Conservation (phyloP, 2,329 filamentous ascomycete genomes). For the Stachybotrys echinatus region DNA sequence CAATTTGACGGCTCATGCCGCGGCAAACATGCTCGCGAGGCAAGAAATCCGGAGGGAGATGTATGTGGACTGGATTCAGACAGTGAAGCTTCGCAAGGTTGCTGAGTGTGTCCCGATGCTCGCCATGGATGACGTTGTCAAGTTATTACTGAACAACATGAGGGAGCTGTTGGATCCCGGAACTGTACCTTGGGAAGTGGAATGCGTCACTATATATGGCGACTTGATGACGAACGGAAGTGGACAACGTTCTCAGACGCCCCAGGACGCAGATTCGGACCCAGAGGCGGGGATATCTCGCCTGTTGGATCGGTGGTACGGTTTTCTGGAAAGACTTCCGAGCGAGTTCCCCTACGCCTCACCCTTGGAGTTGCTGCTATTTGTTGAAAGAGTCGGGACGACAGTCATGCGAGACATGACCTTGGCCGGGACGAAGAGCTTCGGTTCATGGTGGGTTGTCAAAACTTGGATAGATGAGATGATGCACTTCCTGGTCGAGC, state of each 20-base stretch:
- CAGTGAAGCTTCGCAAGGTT: constrained; percentile 57
- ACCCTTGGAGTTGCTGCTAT: constrained; percentile 68
- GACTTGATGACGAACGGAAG: constrained; percentile 47
- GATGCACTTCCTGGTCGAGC: constrained; percentile 82
- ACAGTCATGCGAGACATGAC: constrained; percentile 78
- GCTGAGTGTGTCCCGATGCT: constrained; percentile 57
- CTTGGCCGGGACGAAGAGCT: constrained; percentile 71
- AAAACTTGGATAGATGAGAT: constrained; percentile 97
- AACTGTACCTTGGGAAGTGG: constrained; percentile 59
- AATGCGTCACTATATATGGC: constrained; percentile 56
- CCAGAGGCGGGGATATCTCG: background rate
- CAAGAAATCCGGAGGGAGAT: constrained; percentile 88
- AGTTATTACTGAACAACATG: constrained; percentile 60
- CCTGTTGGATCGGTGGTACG: constrained; percentile 73
- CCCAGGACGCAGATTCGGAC: constrained; percentile 11
- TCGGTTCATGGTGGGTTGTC: constrained; percentile 90
- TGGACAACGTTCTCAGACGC: constrained; percentile 36
- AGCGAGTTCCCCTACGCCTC: constrained; percentile 68
- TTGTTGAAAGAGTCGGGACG: constrained; percentile 69
- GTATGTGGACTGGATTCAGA: constrained; percentile 84
- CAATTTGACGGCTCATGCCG: constrained; percentile 89
- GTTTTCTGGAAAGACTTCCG: constrained; percentile 65
- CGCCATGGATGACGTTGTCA: constrained; percentile 63
- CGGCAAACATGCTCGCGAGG: constrained; percentile 86
- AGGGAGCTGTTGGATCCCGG: constrained; percentile 65